Percentiles rank a stretch among this genome's conserved stretches.
Evolutionary conservation across 306 rosid species (phyloP).

Genomic region (Sphenostylis stenocarpa): DNA sequence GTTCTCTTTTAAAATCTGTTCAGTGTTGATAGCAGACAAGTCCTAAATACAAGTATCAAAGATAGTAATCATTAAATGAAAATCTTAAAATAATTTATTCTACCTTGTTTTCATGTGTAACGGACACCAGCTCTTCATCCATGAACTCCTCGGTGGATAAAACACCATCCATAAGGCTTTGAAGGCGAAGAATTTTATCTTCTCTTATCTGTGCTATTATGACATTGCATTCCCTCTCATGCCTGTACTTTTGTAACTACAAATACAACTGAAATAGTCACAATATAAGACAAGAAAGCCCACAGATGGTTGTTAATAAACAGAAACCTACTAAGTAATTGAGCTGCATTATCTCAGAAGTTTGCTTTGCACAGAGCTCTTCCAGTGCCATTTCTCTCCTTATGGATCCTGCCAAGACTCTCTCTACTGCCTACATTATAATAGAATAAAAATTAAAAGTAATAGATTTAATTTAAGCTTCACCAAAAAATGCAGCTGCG

Average conservation of each 20-base stretch:
- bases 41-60: conserved; percentile 32
- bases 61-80: neutral
- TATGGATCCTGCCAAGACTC: conserved; percentile 89
- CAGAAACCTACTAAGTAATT: conserved; percentile 72
- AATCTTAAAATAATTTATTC: conserved; percentile 26
- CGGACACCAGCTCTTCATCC: conserved; percentile 73
- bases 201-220: conserved; percentile 78
- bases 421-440: conserved; percentile 69
- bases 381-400: conserved; percentile 95
- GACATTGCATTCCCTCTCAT: conserved; percentile 77
- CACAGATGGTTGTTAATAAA: neutral
- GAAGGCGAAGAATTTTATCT: conserved; percentile 76
- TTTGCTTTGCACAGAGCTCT: conserved; percentile 75
- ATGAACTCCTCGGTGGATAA: conserved; percentile 73
- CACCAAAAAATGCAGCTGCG: conserved; percentile 26
- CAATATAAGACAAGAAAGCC: conserved; percentile 13
- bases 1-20: conserved; percentile 78
- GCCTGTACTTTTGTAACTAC: conserved; percentile 85
- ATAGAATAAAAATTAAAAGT: conserved; percentile 18
- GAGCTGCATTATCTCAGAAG: conserved; percentile 71
- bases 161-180: conserved; percentile 82
- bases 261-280: conserved; percentile 41
- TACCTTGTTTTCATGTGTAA: conserved; percentile 68
- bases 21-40: conserved; percentile 35
- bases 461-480: conserved; percentile 8